Evolutionary conservation across 2,329 filamentous ascomycete species (phyloP).

Genomic region (Clarireedia hainanense): DNA sequence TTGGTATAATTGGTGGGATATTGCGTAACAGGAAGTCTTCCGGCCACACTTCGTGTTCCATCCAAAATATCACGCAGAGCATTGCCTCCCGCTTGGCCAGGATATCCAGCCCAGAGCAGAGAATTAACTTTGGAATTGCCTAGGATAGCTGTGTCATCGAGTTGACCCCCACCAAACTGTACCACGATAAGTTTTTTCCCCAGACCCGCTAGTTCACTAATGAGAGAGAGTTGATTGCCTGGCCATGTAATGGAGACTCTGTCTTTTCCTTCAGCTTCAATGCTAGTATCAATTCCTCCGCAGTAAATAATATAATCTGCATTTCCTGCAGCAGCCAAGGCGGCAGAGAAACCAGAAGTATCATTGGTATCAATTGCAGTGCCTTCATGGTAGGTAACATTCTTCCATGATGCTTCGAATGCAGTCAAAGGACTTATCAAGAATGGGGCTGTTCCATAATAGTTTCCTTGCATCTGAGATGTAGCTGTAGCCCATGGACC

Average conservation of each 20-base stretch:
- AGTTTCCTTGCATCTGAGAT: slow-evolving; percentile 22
- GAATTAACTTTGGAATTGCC: slow-evolving; percentile 40
- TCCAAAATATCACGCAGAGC: slow-evolving; percentile 47
- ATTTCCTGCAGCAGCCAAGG: not conserved
- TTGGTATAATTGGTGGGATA: slow-evolving; percentile 46
- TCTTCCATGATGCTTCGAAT: slow-evolving; percentile 24
- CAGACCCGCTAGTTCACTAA: slow-evolving; percentile 37
- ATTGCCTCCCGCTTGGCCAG: slow-evolving; percentile 50
- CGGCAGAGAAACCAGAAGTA: not conserved
- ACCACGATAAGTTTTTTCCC: slow-evolving; percentile 44
- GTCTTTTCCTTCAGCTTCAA: slow-evolving; percentile 44
- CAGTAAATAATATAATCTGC: slow-evolving; percentile 46
- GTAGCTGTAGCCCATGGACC: slow-evolving; percentile 20
- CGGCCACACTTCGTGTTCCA: slow-evolving; percentile 33
- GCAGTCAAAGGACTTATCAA: slow-evolving; percentile 34
- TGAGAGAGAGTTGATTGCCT: slow-evolving; percentile 41
- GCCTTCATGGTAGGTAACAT: slow-evolving; percentile 30
- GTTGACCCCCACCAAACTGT: slow-evolving; percentile 35
- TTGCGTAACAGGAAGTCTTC: slow-evolving; percentile 45
- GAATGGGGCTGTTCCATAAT: slow-evolving; percentile 19
- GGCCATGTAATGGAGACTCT: slow-evolving; percentile 44
- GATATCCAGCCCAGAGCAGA: slow-evolving; percentile 51
- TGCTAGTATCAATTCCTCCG: slow-evolving; percentile 45
- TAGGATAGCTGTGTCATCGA: slow-evolving; percentile 41
- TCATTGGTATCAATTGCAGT: slow-evolving; percentile 10